Percentiles rank a stretch among this genome's conserved stretches.
These are phyloP conservation scores for Tetrapyrgos nigripes DNA, from an alignment of 1,284 basidiomycete species.

Conservation along the genomic window DNA sequence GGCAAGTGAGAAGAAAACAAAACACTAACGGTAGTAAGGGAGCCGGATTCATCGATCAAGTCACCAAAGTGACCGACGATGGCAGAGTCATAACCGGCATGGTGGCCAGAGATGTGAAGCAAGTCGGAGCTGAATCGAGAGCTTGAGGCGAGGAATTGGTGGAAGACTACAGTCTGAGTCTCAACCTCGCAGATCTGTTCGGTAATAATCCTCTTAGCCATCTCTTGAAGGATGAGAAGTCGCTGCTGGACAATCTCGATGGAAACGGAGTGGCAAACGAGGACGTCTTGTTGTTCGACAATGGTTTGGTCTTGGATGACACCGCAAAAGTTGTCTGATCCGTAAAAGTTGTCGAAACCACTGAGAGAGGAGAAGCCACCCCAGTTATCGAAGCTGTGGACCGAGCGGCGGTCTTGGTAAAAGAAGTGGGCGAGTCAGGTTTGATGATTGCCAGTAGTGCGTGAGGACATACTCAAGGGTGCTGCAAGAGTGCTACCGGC, in stretches of 20 bases:
- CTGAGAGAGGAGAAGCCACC: slow-evolving; percentile 22
- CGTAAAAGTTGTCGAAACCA: slow-evolving; percentile 27
- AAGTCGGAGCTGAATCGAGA: slow-evolving; percentile 35
- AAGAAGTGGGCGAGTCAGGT: too few species aligned
- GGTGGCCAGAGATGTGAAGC: slow-evolving; percentile 27
- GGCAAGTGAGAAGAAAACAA: background rate
- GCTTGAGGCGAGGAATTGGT: slow-evolving; percentile 19
- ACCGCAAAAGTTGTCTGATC: slow-evolving; percentile 23
- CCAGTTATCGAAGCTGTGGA: slow-evolving; percentile 15
- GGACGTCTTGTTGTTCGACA: slow-evolving; percentile 21
- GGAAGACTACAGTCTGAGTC: slow-evolving; percentile 29
- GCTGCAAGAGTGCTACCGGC: slow-evolving; percentile 5
- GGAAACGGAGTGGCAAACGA: slow-evolving; percentile 27
- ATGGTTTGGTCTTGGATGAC: slow-evolving; percentile 15
- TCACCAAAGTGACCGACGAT: slow-evolving; percentile 24
- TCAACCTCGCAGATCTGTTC: slow-evolving; percentile 40
- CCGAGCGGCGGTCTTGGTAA: slow-evolving; percentile 9
- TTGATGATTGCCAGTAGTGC: too few species aligned
- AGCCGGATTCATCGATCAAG: slow-evolving; percentile 20
- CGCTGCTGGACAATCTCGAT: slow-evolving; percentile 34
- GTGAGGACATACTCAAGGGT: too few species aligned
- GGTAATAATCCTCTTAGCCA: slow-evolving; percentile 41
- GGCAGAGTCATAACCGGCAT: slow-evolving; percentile 28
- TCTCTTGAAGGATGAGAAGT: slow-evolving; percentile 32
- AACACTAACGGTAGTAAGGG: slow-evolving; percentile 15